Conservation (phyloP, 2,329 filamentous ascomycete genomes). For the Grosmannia serpens region DNA sequence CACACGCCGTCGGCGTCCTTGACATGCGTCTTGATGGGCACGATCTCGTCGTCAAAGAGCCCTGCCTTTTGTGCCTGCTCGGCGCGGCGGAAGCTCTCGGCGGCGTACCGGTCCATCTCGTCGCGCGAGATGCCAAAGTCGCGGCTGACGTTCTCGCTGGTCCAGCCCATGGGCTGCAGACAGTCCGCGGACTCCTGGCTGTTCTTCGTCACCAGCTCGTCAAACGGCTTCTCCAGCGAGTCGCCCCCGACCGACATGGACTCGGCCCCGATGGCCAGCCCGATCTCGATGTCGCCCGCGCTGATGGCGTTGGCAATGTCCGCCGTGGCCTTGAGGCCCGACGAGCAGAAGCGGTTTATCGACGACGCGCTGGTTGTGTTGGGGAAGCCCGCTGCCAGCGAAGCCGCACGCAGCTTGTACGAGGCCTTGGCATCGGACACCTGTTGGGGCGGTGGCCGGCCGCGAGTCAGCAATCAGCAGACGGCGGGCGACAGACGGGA, state of each 20-base stretch:
- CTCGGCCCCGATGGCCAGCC: conserved; percentile 81
- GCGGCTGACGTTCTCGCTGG: conserved; percentile 84
- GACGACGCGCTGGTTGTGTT: conserved; percentile 74
- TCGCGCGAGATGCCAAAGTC: conserved; percentile 81
- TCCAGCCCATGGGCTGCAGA: conserved; percentile 96
- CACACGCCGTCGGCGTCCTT: conserved; percentile 74
- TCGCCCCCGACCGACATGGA: conserved; percentile 71
- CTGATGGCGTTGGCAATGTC: conserved; percentile 86
- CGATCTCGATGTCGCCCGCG: conserved; percentile 70
- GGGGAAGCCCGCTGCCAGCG: conserved; percentile 85
- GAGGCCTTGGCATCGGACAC: conserved; percentile 76
- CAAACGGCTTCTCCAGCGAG: conserved; percentile 59
- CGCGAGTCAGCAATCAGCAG: neutral
- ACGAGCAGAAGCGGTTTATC: conserved; percentile 95
- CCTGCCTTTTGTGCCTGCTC: conserved; percentile 85
- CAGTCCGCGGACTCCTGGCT: conserved; percentile 75
- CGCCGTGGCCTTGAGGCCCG: conserved; percentile 87
- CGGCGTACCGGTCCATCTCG: conserved; percentile 73
- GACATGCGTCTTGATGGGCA: conserved; percentile 69
- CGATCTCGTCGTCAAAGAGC: conserved; percentile 89
- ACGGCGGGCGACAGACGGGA: neutral
- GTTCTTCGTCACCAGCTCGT: conserved; percentile 57
- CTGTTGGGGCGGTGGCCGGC: conserved; percentile 25
- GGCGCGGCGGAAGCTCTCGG: conserved; percentile 76
- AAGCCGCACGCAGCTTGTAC: conserved; percentile 81